Conservation (phyloP, 2,329 filamentous ascomycete species). For the Fusarium sp. region DNA sequence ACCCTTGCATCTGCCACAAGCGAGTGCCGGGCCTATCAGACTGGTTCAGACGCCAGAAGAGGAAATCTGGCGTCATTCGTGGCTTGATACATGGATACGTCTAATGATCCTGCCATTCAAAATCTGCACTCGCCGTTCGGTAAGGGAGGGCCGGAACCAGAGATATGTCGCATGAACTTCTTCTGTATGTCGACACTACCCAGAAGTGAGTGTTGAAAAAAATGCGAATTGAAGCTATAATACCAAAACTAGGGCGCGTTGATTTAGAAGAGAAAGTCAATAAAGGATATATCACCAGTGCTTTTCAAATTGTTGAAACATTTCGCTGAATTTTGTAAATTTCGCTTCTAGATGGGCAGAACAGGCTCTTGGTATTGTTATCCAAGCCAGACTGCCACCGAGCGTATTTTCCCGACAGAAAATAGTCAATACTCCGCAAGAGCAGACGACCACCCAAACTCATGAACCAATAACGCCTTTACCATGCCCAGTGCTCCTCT, state of each 20-base stretch:
- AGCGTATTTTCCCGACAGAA: constrained; percentile 26
- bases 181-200: too few species aligned
- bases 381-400: constrained; percentile 10
- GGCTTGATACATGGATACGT: background rate
- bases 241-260: background rate
- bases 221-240: background rate
- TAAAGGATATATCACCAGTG: background rate
- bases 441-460: background rate
- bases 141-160: background rate
- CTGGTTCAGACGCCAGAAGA: constrained; percentile 12
- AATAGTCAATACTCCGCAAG: constrained; percentile 16
- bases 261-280: background rate
- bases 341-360: constrained; percentile 11
- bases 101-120: background rate
- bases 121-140: too few species aligned
- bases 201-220: too few species aligned
- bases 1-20: constrained; percentile 6
- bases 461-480: constrained; percentile 34
- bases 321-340: constrained; percentile 10
- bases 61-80: constrained; percentile 10
- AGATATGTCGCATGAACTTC: background rate
- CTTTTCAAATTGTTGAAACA: background rate
- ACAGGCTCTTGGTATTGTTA: constrained; percentile 10
- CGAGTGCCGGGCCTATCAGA: constrained; percentile 23
- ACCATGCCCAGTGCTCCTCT: constrained; percentile 31